Conservation (phyloP, 768 basidiomycete species). For the Epithele typhae region DNA sequence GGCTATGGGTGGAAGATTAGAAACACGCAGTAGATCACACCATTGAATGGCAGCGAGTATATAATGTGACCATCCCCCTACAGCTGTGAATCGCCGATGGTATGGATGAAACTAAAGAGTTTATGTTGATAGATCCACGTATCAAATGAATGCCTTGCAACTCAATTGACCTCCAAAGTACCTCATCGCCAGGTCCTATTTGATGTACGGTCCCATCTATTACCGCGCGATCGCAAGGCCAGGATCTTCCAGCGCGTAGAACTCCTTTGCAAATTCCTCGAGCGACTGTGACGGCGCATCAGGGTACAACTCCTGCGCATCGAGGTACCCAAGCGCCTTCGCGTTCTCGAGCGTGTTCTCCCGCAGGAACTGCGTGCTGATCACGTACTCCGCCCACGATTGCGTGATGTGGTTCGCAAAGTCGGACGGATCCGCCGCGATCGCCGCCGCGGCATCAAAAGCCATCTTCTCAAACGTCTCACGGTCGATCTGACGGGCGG, state of each 20-base stretch:
- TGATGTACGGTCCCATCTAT: background rate
- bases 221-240: background rate
- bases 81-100: too few relatives aligned
- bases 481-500: too few relatives aligned
- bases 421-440: too few relatives aligned
- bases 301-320: slow-evolving; percentile 29
- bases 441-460: too few relatives aligned
- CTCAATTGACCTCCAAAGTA: too few relatives aligned
- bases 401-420: too few relatives aligned
- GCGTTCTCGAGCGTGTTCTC: slow-evolving; percentile 28
- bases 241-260: slow-evolving; percentile 9
- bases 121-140: too few relatives aligned
- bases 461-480: too few relatives aligned
- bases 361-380: slow-evolving; percentile 22
- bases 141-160: too few relatives aligned
- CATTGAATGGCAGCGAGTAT: background rate
- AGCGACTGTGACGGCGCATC: slow-evolving; percentile 18
- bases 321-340: slow-evolving; percentile 22
- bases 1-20: background rate
- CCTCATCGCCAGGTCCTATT: too few relatives aligned
- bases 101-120: too few relatives aligned
- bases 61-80: too few relatives aligned
- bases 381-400: background rate
- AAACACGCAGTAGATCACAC: background rate
- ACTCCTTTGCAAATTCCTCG: slow-evolving; percentile 23